A percentile compares a stretch with the other conserved stretches of the same genome.
Evolutionary conservation across 2,329 filamentous ascomycete species (phyloP).

Genomic region (Cladosporium austrohemisphaericum): DNA sequence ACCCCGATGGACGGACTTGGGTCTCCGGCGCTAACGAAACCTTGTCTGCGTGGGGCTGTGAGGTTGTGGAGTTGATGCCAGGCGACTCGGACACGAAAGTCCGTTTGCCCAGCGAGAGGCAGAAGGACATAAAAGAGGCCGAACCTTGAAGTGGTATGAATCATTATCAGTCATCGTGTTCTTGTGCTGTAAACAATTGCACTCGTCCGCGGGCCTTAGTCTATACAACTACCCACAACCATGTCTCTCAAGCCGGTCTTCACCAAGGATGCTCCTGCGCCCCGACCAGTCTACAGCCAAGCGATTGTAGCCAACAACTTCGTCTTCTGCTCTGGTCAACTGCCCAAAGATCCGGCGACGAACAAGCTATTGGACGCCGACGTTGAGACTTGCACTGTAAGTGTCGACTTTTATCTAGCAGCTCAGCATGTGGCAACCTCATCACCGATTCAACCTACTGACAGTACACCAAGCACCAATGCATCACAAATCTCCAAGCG

Average conservation of each 20-base stretch:
- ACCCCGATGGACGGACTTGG: not conserved
- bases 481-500: constrained; percentile 55
- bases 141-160: no score
- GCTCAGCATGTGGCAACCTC: no score
- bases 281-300: constrained; percentile 23
- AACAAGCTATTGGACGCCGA: constrained; percentile 29
- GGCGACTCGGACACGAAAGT: not conserved
- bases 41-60: no score
- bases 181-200: no score
- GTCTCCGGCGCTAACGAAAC: not conserved
- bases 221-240: not conserved
- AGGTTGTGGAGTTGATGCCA: no score
- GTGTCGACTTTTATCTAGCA: no score
- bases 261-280: constrained; percentile 25
- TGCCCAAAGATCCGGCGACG: constrained; percentile 55
- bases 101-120: not conserved
- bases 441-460: not conserved
- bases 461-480: constrained; percentile 45
- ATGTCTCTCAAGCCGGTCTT: constrained; percentile 24
- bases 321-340: constrained; percentile 65
- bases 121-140: not conserved
- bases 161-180: no score
- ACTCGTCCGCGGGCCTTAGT: no score
- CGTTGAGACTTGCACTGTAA: constrained; percentile 20
- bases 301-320: constrained; percentile 52